A percentile compares a stretch with the other conserved stretches of the same genome.
Conservation (phyloP, 2,329 filamentous ascomycete species). For the Myriosclerotinia scirpicola region DNA sequence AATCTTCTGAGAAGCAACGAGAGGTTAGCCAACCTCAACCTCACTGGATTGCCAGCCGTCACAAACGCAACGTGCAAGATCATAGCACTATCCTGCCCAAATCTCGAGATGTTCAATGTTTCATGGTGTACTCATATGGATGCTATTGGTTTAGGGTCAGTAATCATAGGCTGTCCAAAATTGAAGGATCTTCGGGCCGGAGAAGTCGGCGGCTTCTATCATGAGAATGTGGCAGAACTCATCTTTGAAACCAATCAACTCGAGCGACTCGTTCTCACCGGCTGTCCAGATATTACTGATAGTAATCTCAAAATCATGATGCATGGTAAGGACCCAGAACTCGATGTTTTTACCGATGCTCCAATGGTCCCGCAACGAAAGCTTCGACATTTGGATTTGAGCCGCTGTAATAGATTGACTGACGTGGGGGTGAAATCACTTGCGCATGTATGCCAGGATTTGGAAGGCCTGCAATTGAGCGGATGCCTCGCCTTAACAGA, state of each 20-base stretch:
- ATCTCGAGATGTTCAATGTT: conserved; percentile 81
- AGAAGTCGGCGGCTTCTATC: conserved; percentile 78
- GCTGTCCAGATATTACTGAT: conserved; percentile 77
- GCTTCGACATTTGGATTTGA: conserved; percentile 82
- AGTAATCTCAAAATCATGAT: conserved; percentile 71
- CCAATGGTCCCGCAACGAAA: conserved; percentile 75
- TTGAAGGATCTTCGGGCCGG: conserved; percentile 79
- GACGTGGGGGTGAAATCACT: conserved; percentile 69
- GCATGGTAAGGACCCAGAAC: conserved; percentile 71
- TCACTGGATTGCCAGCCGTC: conserved; percentile 77
- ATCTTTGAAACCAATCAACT: conserved; percentile 80
- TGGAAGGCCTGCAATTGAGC: conserved; percentile 81
- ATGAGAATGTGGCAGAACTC: conserved; percentile 66
- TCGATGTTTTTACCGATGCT: conserved; percentile 76
- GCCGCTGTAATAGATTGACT: conserved; percentile 73
- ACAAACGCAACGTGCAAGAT: conserved; percentile 85
- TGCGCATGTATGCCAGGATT: conserved; percentile 70
- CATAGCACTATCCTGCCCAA: conserved; percentile 75
- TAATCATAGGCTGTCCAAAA: conserved; percentile 70
- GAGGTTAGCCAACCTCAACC: conserved; percentile 77
- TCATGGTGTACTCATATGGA: conserved; percentile 92
- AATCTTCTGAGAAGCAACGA: conserved; percentile 73
- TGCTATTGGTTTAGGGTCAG: conserved; percentile 68
- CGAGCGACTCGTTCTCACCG: conserved; percentile 77
- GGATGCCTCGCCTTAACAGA: conserved; percentile 76